Evolutionary conservation across 805 yeast genomes (phyloP), one percentile per base, ranked within the genome.

Genomic region (Saccharomycopsis lassenensis): DNA sequence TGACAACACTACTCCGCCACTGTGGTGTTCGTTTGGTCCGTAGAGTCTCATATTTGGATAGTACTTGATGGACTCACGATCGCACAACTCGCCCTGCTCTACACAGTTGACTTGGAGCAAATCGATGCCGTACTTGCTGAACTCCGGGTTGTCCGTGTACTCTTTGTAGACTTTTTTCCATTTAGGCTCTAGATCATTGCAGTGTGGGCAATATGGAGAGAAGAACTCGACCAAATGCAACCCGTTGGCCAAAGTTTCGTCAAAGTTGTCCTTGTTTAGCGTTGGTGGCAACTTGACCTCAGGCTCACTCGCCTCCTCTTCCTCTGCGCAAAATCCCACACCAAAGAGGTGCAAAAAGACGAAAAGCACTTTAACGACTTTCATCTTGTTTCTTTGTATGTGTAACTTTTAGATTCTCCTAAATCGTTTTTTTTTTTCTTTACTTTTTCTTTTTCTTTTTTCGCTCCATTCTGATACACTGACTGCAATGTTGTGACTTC

Each of bases 151-250:
- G 7, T 56, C 52, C 24, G 64, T 55, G 47, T 71, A 68, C 3
- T 56, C 53, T 17, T 61, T 48, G 58, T 73, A 82, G 0, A 89
- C 69, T 38, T 67, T 62, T 40, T 74, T 69, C 96, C 97, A 91
- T 5, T 60, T 65, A 1, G 98, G 97, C 2, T 83, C 91, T 36
- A 91, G 59, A 5, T 59, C 63, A 43, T 61, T 68, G 59, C 98
- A 91, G 57, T 89, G 97, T 5, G 61, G 54, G 54, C 98, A 91
- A 50, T 77, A 77, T 0, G 98, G 98, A 22, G 95, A 84, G 53
- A 59, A 91, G 57, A 85, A 87, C 58, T 89, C 95, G 23, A 89
- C 77, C 50, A 89, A 66, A 49, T 86, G 78, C 15, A 76, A 58
- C 2, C 79, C 79, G 7, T 63, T 57, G 14, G 61, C 51, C n/a